Evolutionary conservation across 495 filamentous ascomycete species (phyloP), one percentile per base, ranked within the genome.

Genomic region (Annulohypoxylon moriforme): DNA sequence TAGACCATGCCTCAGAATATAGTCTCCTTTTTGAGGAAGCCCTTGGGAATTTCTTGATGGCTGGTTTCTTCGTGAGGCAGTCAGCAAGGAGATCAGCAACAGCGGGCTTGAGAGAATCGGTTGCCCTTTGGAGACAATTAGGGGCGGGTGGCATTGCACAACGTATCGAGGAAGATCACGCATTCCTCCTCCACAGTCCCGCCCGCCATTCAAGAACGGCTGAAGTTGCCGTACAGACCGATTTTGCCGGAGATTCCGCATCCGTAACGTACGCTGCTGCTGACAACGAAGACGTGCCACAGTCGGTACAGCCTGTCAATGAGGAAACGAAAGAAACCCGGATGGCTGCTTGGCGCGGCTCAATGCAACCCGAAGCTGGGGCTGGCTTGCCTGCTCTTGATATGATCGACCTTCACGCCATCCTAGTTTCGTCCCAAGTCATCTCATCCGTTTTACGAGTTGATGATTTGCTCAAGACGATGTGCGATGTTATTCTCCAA

Each of bases 401-500:
- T 78, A 94, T 96, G 80, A 92, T 97, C 59, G 94, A 97, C 77
- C 77, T 97, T 59, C 89, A 92, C 49, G 93, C 91, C 42, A 97
- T 97, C 58, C 85, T 97, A 9, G 90, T 94, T 73, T 94, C 92
- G 14, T 95, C 91, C 46, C 94, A 97, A 81, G 89, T 96, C 46
- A 93, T 97, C 75, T 96, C 94, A 11, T 96, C 93, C 27, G 93
- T 96, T 61, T 84, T 97, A 31, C 88, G 93, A 64, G 89, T 97
- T 20, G 93, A 97, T 65, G 89, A 90, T 56, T 88, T 97, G 7
- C 81, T 97, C 42, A 89, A 89, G 60, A 96, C 93, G 62, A 96
- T 97, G 92, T 92, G 92, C 58, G 90, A 95, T 75, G 94, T 97
- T 66, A 95, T 97, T 49, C 76, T 97, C 18, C 92, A 95, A 71